Evolutionary conservation across 1,284 basidiomycete species (phyloP), one percentile per base, ranked within the genome.

Genomic region (Grifola frondosa): DNA sequence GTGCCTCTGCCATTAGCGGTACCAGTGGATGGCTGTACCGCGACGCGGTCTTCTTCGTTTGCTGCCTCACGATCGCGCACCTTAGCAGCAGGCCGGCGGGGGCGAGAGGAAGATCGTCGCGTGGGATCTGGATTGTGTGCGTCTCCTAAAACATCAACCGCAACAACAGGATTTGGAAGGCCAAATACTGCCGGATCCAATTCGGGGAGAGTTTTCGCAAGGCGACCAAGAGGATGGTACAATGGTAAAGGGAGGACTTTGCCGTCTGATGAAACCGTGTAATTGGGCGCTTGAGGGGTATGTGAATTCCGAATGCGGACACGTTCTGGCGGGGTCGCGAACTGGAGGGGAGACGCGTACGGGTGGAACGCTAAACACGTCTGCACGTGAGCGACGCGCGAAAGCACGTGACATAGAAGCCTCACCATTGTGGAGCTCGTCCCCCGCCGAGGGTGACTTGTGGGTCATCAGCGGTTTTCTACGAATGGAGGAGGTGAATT

Each of bases 161-260:
- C 42, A 68, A 49, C 35, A 62, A 58, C n/a, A n/a, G n/a, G n/a
- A 45, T 61, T 64, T 6, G 59, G 59, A 37, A 68, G 57, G 32
- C 82, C 82, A 55, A 80, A 74, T 13, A 63, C 54, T 20, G 68
- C 66, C 17, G 82, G 77, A 57, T 85, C 78, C 42, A 86, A 73
- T 44, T 75, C 75, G 3, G 84, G 82, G 37, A 86, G 72, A 7
- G 84, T 84, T 54, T 77, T 70, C 30, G 84, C 84, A 31, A 87
- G 69, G 6, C 65, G 64, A 2, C 82, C 83, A 19, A 79, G 67
- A 19, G 84, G 84, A 57, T 87, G 84, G 58, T 88, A 87, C 29
- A 88, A 66, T 19, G 84, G 81, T 25, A 85, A 67, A n/a, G 74
- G 70, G 2, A 74, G 70, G n/a, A 61, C 57, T 58, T 69, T 66